These are phyloP conservation scores for Sporobolus alterniflorus DNA, from an alignment of 202 grass and related monocot genomes.

Conservation along the genomic window DNA sequence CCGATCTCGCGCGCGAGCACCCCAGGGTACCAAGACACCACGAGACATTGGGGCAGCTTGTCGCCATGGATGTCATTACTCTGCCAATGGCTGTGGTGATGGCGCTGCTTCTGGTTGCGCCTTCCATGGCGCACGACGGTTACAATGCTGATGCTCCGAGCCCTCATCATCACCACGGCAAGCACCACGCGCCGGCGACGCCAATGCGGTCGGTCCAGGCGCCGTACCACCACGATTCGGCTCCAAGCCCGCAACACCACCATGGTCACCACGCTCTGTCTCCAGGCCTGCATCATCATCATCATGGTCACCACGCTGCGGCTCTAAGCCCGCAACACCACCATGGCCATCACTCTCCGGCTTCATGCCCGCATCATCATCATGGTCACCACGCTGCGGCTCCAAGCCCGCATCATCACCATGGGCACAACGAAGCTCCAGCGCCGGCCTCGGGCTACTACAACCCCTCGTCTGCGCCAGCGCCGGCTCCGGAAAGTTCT, in stretches of 20 bases:
- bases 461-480: too few species aligned
- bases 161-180: not conserved
- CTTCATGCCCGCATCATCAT: not conserved
- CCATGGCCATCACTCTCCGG: not conserved
- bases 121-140: not conserved
- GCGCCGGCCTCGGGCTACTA: too few species aligned
- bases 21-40: too few species aligned
- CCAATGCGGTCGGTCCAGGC: too few species aligned
- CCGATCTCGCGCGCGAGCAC: too few species aligned
- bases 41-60: not conserved
- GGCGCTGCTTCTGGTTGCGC: slow-evolving; percentile 1
- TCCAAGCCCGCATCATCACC: not conserved
- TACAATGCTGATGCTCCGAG: not conserved
- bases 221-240: not conserved
- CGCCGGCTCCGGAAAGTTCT: too few species aligned
- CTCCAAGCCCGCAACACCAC: not conserved
- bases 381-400: not conserved
- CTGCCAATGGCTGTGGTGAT: slow-evolving; percentile 1
- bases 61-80: slow-evolving; percentile 17
- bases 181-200: too few species aligned
- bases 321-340: not conserved
- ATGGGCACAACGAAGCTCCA: not conserved
- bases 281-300: not conserved
- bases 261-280: not conserved
- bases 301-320: not conserved